Evolutionary conservation across 257 asterid species (phyloP).

Genomic region (Rubia yunnanensis): DNA sequence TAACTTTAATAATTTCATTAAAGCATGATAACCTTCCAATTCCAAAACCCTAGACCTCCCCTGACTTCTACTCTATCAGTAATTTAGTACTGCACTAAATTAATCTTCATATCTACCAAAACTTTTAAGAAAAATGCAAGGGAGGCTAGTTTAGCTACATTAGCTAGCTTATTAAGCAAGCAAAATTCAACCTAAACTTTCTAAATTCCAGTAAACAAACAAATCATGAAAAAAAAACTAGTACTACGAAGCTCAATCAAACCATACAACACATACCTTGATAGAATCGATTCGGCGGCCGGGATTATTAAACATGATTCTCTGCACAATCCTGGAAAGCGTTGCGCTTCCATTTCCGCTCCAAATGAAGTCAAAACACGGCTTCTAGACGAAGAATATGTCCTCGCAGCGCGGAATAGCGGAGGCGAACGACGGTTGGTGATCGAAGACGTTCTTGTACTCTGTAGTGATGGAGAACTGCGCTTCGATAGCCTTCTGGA

Average conservation of each 20-base stretch:
- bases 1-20: background rate
- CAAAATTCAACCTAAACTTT: background rate
- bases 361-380: constrained; percentile 21
- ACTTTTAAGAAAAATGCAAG: background rate
- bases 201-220: background rate
- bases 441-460: constrained; percentile 11
- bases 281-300: constrained; percentile 11
- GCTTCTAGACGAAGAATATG: constrained; percentile 6
- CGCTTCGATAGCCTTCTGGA: constrained; percentile 19
- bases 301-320: constrained; percentile 18
- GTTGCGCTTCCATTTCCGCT: constrained; percentile 17
- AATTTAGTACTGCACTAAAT: too few species aligned
- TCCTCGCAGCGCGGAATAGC: constrained; percentile 19
- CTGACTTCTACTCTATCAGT: background rate
- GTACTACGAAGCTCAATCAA: background rate
- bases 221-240: background rate
- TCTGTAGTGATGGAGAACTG: constrained; percentile 7
- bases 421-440: background rate
- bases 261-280: constrained; percentile 15
- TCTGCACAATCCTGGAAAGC: constrained; percentile 7
- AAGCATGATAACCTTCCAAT: background rate
- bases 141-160: background rate
- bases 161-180: background rate
- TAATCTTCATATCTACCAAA: background rate
- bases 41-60: background rate